Conservation (phyloP, 208 protist genomes). For the Porcisia hertigi region DNA sequence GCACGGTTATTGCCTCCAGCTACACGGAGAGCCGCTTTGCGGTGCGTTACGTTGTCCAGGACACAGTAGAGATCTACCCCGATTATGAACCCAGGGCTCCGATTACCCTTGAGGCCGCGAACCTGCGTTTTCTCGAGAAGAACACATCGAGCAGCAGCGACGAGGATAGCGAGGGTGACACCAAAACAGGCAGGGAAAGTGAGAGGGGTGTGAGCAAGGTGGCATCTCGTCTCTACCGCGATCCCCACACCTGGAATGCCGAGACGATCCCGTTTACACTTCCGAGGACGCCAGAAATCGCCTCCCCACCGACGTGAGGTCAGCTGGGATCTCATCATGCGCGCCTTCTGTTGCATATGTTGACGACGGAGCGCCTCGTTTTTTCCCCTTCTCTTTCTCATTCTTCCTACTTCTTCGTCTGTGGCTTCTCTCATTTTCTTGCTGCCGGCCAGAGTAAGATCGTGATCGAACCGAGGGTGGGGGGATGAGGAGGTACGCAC, state of each 20-base stretch:
- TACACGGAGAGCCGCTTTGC: conserved; percentile 40
- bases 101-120: conserved; percentile 17
- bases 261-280: conserved; percentile 39
- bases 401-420: not conserved
- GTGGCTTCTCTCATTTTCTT: not conserved
- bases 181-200: not conserved
- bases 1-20: not conserved
- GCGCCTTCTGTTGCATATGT: not conserved
- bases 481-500: too few relatives aligned
- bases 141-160: not conserved
- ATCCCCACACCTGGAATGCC: conserved; percentile 34
- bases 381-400: conserved; percentile 12
- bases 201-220: conserved; percentile 7
- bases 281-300: not conserved
- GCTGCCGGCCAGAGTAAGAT: not conserved
- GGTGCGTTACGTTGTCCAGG: conserved; percentile 27
- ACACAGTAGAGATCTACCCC: conserved; percentile 31
- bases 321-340: not conserved
- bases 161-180: conserved; percentile 4
- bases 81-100: conserved; percentile 25
- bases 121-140: conserved; percentile 29
- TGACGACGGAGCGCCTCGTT: not conserved
- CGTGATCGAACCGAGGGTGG: not conserved
- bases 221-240: conserved; percentile 28
- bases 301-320: not conserved